Base-by-base conservation (phyloP, 805 yeast species). In the Starmera amethionina region DNA sequence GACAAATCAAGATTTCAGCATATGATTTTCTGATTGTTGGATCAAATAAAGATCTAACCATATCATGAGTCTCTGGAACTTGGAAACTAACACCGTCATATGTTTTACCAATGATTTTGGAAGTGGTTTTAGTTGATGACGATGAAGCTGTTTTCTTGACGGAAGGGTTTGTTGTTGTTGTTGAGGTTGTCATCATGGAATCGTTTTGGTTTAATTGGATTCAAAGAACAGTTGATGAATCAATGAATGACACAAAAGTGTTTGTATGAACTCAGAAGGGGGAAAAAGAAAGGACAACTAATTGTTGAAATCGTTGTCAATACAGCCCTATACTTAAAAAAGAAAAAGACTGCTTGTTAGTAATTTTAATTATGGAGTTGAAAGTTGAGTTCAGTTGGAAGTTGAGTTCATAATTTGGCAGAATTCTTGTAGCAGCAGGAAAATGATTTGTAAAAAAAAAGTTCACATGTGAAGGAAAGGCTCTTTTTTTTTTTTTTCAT, bases 11-110 rank as follows among this genome's bases (percentile, higher is more conserved):
- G n/a, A 70, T 46, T 54, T 85, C 95, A 37, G 78, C 68, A 39
- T 73, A 59, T 0, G 89, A 79, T 54, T 85, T 86, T 39, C 72
- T 69, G 39, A 83, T 59, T 1, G 80, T 72, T 3, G 94, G 93
- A 61, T 85, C 90, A 50, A 85, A 78, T 38, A 86, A 63, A 1
- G 90, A 79, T 46, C 86, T 70, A 30, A 85, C 82, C 93, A 85
- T 84, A 55, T 85, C 95, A 51, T 80, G 82, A 28, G 95, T 85
- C 48, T 73, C 51, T 11, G 70, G 70, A 1, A 66, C 67, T 5
- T 46, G 40, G 37, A 65, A 65, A 4, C 47, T 46, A 4, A 45
- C 45, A 12, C 60, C 63, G 16, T 62, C 53, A 8, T 64, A 42
- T 7, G 58, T 54, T 19, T 43, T 46, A 8, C 58, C 58, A 13